These are phyloP conservation scores for Tardiomyces depauwii DNA, from an alignment of 1,139 yeast genomes.

Conservation along the genomic window DNA sequence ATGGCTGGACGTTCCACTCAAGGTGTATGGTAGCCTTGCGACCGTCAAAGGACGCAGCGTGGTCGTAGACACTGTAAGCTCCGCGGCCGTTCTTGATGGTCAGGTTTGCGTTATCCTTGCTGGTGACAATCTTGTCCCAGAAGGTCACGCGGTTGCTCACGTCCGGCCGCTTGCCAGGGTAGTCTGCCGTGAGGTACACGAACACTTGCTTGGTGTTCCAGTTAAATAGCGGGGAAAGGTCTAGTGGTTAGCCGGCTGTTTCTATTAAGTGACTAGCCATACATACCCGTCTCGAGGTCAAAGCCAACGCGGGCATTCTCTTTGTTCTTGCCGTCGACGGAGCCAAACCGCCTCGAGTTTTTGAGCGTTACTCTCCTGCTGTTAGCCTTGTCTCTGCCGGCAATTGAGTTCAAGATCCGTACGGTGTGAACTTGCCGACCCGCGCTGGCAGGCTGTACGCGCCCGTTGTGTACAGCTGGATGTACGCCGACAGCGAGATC, in stretches of 20 bases:
- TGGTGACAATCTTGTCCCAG: conserved; percentile 78
- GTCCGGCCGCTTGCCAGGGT: conserved; percentile 44
- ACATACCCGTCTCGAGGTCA: conserved; percentile 43
- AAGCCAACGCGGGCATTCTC: conserved; percentile 67
- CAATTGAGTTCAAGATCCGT: background rate
- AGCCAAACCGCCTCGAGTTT: conserved; percentile 64
- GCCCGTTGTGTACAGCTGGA: conserved; percentile 19
- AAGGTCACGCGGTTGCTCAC: conserved; percentile 58
- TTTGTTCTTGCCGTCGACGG: conserved; percentile 56
- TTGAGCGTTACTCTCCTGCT: conserved; percentile 25
- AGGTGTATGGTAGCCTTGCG: conserved; percentile 60
- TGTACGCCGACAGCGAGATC: conserved; percentile 18
- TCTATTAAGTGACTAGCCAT: background rate
- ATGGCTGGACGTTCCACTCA: conserved; percentile 91
- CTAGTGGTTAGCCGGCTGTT: conserved; percentile 20
- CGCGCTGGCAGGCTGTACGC: conserved; percentile 17
- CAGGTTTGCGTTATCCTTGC: conserved; percentile 47
- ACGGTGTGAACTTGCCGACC: conserved; percentile 4
- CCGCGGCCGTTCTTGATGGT: conserved; percentile 44
- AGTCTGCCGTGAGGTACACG: conserved; percentile 81
- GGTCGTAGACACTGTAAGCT: conserved; percentile 85
- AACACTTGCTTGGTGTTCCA: conserved; percentile 97
- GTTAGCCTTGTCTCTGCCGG: background rate
- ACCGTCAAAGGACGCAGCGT: conserved; percentile 51
- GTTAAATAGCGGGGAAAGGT: conserved; percentile 67